phyloP scores from a whole-genome alignment of 306 rosid species.

The Vachellia pachyceras region DNA sequence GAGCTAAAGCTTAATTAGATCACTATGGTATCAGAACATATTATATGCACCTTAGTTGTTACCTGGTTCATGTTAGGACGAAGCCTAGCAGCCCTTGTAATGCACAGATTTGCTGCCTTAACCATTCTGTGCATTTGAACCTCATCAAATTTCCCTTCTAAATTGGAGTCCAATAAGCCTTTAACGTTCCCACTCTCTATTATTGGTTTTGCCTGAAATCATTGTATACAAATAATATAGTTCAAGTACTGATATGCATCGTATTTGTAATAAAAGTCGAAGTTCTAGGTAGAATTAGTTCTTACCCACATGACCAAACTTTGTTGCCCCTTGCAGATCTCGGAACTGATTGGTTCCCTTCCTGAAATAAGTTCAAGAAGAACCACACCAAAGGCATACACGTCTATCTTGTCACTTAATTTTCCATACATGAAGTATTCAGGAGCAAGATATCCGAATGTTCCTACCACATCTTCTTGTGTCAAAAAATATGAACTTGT shows the following conservation, averaged over 20 bases:
- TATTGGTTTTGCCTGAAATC: constrained; percentile 74
- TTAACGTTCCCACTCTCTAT: constrained; percentile 67
- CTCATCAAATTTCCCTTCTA: constrained; percentile 64
- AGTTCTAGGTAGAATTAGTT: constrained; percentile 25
- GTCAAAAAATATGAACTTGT: constrained; percentile 56
- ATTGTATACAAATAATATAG: constrained; percentile 2
- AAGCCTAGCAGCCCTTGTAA: constrained; percentile 71
- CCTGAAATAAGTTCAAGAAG: constrained; percentile 93
- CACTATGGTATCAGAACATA: too few relatives aligned
- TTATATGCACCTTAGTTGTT: constrained; percentile 35
- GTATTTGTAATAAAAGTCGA: not conserved
- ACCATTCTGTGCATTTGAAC: constrained; percentile 74
- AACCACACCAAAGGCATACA: constrained; percentile 90
- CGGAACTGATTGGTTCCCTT: constrained; percentile 67
- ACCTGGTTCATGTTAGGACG: constrained; percentile 85
- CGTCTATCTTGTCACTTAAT: constrained; percentile 92
- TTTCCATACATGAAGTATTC: constrained; percentile 97
- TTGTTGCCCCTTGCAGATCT: constrained; percentile 63
- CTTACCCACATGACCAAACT: constrained; percentile 97
- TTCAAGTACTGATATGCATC: not conserved
- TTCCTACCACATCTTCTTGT: constrained; percentile 80
- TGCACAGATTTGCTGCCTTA: constrained; percentile 74
- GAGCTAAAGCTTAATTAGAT: constrained; percentile 14
- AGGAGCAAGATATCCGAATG: constrained; percentile 97
- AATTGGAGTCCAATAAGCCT: constrained; percentile 68